Base-by-base conservation (phyloP, 2,329 filamentous ascomycete species). In the Spiromastix sp. region DNA sequence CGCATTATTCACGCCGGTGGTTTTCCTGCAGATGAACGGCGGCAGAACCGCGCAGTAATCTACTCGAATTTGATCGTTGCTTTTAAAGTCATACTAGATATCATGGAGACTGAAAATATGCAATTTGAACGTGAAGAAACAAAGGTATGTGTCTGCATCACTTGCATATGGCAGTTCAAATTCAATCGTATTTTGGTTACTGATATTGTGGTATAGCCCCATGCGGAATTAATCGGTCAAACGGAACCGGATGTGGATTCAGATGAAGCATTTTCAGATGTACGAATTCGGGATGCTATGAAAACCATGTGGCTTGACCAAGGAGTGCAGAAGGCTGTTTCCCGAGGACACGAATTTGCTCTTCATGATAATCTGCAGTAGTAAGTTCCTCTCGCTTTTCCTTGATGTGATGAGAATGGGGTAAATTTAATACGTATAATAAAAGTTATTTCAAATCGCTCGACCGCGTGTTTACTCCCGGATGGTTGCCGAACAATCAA, bases 311-410 rank as follows among this genome's bases (percentile, higher is more conserved):
- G 89, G 91, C 65, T 64, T 17, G 89, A 98, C 58, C 67, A 64
- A 26, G 86, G 87, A 40, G 83, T 96, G 35, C 85, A 85, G 57
- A 68, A 77, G 50, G 85, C 86, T n/a, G 91, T 96, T 46, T 71
- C 78, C 32, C 89, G 91, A 62, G 91, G 91, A 48, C 94, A 96
- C 58, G 89, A 95, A 65, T 96, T 89, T 61, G 89, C 91, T 12
- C 72, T 96, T 32, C 87, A 96, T 58, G 91, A 96, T 66, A 96
- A 96, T 54, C 64, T 96, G 47, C 77, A 79, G 63, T 98, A 95
- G 86, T 95, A 67, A 53, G 83, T 67, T 38, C 9, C n/a, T 25
- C n/a, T 8, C 15, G 12, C 20, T 15, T 25, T 11, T 20, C 12
- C 15, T 10, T 10, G 11, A 32, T 34, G 13, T 19, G 13, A 7